Conservation (phyloP, 2,329 filamentous ascomycete genomes). For the Myriosclerotinia scirpicola region DNA sequence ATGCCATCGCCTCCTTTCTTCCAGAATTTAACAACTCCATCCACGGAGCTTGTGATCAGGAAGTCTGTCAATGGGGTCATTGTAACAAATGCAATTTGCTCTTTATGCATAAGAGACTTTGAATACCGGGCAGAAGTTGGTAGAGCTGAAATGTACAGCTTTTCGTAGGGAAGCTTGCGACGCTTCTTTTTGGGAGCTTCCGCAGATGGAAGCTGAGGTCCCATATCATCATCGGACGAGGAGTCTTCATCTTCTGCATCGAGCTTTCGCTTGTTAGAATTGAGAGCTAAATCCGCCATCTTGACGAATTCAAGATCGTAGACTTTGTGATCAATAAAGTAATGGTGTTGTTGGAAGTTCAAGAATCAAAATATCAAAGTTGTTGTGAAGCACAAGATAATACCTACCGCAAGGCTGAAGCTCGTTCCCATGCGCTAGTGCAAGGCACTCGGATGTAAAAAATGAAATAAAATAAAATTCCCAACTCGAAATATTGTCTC, state of each 20-base stretch:
- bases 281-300: conserved; percentile 43
- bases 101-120: conserved; percentile 97
- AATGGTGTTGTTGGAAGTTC: background rate
- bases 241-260: conserved; percentile 34
- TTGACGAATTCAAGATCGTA: background rate
- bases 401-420: conserved; percentile 20
- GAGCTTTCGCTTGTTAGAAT: conserved; percentile 54
- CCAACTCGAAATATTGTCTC: too few species aligned
- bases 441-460: too few species aligned
- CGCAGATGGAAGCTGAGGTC: conserved; percentile 81
- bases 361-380: background rate
- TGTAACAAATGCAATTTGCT: conserved; percentile 83
- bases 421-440: background rate
- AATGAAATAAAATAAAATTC: too few species aligned
- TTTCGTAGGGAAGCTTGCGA: conserved; percentile 87
- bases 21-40: conserved; percentile 99
- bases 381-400: conserved; percentile 6
- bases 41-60: conserved; percentile 86
- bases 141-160: conserved; percentile 87
- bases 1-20: conserved; percentile 89
- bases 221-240: conserved; percentile 90
- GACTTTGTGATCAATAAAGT: background rate
- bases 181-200: conserved; percentile 85
- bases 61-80: conserved; percentile 93
- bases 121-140: conserved; percentile 81